Conservation (phyloP, 352 stramenopile species). For the Elongisporangium prolatum region DNA sequence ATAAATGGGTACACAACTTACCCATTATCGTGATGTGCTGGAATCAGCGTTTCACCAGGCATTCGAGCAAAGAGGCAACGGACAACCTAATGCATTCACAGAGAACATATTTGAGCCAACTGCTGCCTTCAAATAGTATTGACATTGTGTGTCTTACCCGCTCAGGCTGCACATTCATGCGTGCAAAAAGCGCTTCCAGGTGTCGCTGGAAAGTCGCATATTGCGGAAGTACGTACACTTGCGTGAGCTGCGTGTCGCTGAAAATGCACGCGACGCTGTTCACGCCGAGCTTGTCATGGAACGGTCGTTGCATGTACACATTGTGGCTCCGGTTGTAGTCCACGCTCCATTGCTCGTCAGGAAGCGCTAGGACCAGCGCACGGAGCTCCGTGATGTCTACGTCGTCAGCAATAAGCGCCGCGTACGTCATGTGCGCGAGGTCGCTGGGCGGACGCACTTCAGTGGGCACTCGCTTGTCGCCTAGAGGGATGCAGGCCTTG, state of each 20-base stretch:
- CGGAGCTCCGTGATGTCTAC: constrained; percentile 38
- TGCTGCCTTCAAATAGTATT: not conserved
- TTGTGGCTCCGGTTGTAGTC: constrained; percentile 54
- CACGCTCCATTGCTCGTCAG: constrained; percentile 35
- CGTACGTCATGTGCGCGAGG: constrained; percentile 31
- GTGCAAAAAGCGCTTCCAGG: constrained; percentile 75
- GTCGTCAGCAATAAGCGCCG: constrained; percentile 28
- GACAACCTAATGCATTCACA: constrained; percentile 46
- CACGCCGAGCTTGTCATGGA: constrained; percentile 95
- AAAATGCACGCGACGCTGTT: constrained; percentile 95
- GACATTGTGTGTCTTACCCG: constrained; percentile 10
- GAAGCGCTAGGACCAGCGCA: constrained; percentile 27
- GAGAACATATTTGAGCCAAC: not conserved
- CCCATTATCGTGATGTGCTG: constrained; percentile 94
- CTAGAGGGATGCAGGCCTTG: constrained; percentile 33
- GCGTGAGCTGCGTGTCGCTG: constrained; percentile 94
- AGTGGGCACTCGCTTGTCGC: constrained; percentile 49
- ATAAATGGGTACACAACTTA: constrained; percentile 16
- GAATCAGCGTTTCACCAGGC: constrained; percentile 90
- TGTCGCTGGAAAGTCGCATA: constrained; percentile 46
- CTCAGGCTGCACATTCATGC: constrained; percentile 32
- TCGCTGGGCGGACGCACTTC: constrained; percentile 38
- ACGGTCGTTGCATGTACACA: constrained; percentile 86
- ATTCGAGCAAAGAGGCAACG: constrained; percentile 92
- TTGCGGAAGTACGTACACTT: constrained; percentile 90